These are phyloP conservation scores for Cryptococcus depauperatus DNA, from an alignment of 1,284 basidiomycete genomes.

Conservation along the genomic window DNA sequence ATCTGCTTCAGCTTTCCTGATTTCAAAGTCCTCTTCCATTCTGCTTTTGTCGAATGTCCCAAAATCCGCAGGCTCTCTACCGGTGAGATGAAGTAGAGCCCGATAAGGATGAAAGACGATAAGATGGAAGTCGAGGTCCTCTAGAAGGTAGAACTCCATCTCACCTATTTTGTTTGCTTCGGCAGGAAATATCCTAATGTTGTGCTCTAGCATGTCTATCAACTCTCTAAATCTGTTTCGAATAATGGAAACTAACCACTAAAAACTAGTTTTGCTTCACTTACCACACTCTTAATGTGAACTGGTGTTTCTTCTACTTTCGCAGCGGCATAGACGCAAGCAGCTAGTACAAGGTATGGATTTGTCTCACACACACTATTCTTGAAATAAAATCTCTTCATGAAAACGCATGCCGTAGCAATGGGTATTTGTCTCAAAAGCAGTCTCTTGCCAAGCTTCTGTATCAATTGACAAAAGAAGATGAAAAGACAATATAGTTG, in stretches of 20 bases:
- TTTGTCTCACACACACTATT: constrained; percentile 90
- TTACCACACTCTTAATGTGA: constrained; percentile 86
- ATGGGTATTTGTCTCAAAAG: constrained; percentile 78
- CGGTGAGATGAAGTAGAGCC: constrained; percentile 68
- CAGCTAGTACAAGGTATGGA: constrained; percentile 81
- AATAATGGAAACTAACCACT: constrained; percentile 52
- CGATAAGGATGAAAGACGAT: constrained; percentile 91
- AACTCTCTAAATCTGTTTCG: not conserved
- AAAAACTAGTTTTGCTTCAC: constrained; percentile 71
- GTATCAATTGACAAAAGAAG: constrained; percentile 77
- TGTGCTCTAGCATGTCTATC: constrained; percentile 49
- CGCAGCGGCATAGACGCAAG: constrained; percentile 90
- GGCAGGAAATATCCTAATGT: constrained; percentile 65
- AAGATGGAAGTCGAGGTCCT: constrained; percentile 92
- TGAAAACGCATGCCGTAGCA: constrained; percentile 88
- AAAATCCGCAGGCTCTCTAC: constrained; percentile 44
- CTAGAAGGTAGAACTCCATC: constrained; percentile 97
- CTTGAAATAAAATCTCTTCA: constrained; percentile 89
- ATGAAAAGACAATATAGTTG: constrained; percentile 70
- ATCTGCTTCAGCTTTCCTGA: constrained; percentile 22
- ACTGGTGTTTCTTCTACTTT: constrained; percentile 94
- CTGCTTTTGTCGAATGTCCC: constrained; percentile 32
- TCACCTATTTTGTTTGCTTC: constrained; percentile 90
- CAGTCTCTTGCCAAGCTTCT: constrained; percentile 77
- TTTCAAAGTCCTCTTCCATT: constrained; percentile 38